Evolutionary conservation across 2,329 filamentous ascomycete genomes (phyloP), one percentile per base, ranked within the genome.

Genomic region (Epichloe gansuensis): DNA sequence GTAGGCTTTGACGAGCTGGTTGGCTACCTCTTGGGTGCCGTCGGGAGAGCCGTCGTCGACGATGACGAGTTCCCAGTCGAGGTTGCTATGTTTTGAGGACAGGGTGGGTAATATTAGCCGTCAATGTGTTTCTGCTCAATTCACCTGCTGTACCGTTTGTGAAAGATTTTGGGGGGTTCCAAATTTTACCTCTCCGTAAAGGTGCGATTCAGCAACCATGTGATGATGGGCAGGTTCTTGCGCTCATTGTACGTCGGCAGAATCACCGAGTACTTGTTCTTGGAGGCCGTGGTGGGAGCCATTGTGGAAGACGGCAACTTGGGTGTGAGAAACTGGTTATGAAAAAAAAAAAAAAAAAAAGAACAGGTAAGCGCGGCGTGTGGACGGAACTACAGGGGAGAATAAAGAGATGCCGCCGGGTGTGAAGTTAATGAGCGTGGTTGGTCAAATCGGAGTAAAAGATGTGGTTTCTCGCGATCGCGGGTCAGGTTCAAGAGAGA

Each of bases 211-310:
- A 98, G 80, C 69, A 98, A 76, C 88, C 90, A 97, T 65, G 86
- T 82, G 67, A 97, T 89, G 69, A 98, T 93, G 64, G 93, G 93
- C 60, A 98, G 82, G 74, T 98, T 98, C 70, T 83, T 84, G 67
- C 93, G 88, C 80, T 98, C 93, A 71, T 98, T 97, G 82, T 95
- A 98, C 57, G 93, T 98, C 54, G 93, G 93, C 59, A 98, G 82
- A 67, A 98, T 91, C 67, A 98, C 85, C 60, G 91, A 95, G 80
- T 96, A 98, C 74, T 91, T 95, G 78, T 93, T 64, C 62, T 70
- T 69, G 50, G 63, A 56, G 39, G 61, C 55, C 61, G 73, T 75
- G 50, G 62, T 61, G 51, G 72, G 66, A 53, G 76, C 74, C 77
- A 81, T 81, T 61, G 60, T 21, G 49, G 21, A 23, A 13, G 42